Evolutionary conservation across 257 asterid genomes (phyloP).

Genomic region (Solanum lignicaule): DNA sequence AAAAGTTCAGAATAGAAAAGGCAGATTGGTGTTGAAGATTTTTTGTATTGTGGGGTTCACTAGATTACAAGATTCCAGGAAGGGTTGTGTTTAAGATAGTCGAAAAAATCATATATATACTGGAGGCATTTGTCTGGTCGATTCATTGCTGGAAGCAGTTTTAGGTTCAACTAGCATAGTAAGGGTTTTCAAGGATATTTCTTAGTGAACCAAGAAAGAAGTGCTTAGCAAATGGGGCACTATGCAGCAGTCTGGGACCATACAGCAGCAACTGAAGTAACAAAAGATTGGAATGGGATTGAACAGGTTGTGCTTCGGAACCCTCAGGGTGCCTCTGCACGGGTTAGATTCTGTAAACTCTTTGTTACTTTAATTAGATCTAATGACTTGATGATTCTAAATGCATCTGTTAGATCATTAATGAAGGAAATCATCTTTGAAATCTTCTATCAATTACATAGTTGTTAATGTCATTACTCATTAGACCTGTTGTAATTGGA

Average conservation of each 20-base stretch:
- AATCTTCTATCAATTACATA: not conserved
- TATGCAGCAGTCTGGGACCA: constrained; percentile 71
- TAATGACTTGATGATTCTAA: not conserved
- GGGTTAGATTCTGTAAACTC: constrained; percentile 39
- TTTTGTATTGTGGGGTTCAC: not conserved
- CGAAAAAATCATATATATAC: not conserved
- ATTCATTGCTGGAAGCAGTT: not conserved
- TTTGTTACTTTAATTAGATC: not conserved
- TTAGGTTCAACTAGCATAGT: constrained; percentile 4
- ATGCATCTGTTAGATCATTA: not conserved
- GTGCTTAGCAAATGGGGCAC: constrained; percentile 63
- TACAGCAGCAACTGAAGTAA: constrained; percentile 49
- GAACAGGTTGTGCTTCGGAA: constrained; percentile 76
- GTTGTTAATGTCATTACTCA: not conserved
- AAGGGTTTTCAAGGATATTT: constrained; percentile 5
- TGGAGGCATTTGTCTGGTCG: not conserved
- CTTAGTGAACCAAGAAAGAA: constrained; percentile 3
- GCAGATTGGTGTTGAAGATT: not conserved
- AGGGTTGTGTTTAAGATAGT: not conserved
- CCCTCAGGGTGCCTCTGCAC: constrained; percentile 74
- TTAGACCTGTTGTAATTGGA: not conserved
- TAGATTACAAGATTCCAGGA: not conserved
- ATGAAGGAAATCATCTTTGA: not conserved
- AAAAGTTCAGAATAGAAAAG: not conserved
- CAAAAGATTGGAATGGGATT: constrained; percentile 84